A percentile compares a stretch with the other conserved stretches of the same genome.
Evolutionary conservation across 805 yeast genomes (phyloP).

Genomic region (Ogataea parapolymorpha): DNA sequence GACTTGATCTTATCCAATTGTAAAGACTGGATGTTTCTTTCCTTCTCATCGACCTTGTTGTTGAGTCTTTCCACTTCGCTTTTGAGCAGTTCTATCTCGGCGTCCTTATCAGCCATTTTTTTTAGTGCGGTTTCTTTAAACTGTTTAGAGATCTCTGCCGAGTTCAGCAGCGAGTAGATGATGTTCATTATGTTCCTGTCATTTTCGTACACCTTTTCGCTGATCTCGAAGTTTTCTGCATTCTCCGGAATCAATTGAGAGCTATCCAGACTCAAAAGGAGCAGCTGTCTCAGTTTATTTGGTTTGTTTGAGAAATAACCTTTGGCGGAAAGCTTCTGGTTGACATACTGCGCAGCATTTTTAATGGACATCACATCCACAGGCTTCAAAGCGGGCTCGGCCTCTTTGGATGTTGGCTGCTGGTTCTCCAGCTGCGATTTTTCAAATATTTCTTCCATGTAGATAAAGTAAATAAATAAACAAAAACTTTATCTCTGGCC

Average conservation of each 20-base stretch:
- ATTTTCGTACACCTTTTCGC: conserved; percentile 26
- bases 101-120: conserved; percentile 15
- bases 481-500: neutral
- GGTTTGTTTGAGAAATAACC: conserved; percentile 25
- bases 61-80: conserved; percentile 7
- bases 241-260: conserved; percentile 10
- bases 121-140: conserved; percentile 18
- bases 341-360: conserved; percentile 25
- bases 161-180: conserved; percentile 24
- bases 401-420: neutral
- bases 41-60: conserved; percentile 12
- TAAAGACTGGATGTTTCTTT: conserved; percentile 17
- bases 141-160: conserved; percentile 22
- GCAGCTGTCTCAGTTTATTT: conserved; percentile 15
- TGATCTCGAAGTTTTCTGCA: conserved; percentile 13
- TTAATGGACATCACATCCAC: conserved; percentile 20
- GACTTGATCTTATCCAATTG: conserved; percentile 20
- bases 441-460: conserved; percentile 11
- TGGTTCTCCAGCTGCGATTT: conserved; percentile 7
- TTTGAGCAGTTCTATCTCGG: conserved; percentile 14
- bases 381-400: neutral
- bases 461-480: conserved; percentile 2
- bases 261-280: conserved; percentile 22
- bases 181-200: conserved; percentile 32
- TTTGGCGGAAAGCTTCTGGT: conserved; percentile 25